These are phyloP conservation scores for Kluyveromyces nonfermentans DNA, from an alignment of 805 yeast genomes.

Conservation along the genomic window DNA sequence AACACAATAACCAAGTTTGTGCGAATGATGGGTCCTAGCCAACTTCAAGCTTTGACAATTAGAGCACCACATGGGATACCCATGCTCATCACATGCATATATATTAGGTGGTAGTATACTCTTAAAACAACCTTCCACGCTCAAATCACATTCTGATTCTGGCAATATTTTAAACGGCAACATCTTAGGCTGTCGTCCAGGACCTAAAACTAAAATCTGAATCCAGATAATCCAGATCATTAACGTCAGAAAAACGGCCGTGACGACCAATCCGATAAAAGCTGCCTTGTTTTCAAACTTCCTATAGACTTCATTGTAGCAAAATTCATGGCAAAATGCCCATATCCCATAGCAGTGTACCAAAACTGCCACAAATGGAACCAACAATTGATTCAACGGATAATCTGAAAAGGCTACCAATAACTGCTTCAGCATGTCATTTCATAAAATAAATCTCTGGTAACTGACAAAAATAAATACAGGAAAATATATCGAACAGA, in stretches of 20 bases:
- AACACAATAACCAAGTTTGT: conserved; percentile 46
- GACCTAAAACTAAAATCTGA: conserved; percentile 16
- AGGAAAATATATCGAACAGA: too few species aligned
- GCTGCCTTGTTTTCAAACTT: conserved; percentile 9
- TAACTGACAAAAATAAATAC: too few species aligned
- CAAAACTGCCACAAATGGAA: conserved; percentile 25
- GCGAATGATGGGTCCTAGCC: conserved; percentile 63
- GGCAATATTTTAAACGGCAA: conserved; percentile 17
- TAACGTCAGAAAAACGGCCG: conserved; percentile 9
- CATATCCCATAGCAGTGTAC: conserved; percentile 35
- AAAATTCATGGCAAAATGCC: conserved; percentile 36
- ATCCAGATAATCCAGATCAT: conserved; percentile 14
- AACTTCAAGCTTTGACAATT: conserved; percentile 56
- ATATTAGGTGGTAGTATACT: conserved; percentile 40
- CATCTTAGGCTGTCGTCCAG: conserved; percentile 20
- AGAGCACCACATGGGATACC: conserved; percentile 71
- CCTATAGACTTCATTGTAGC: conserved; percentile 27
- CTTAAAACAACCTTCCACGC: neutral
- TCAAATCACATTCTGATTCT: neutral
- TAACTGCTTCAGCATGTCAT: neutral
- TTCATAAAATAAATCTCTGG: neutral
- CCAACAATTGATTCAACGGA: conserved; percentile 4
- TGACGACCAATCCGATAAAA: conserved; percentile 17
- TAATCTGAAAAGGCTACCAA: neutral
- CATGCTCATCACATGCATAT: conserved; percentile 62